Evolutionary conservation across 768 basidiomycete genomes (phyloP), one percentile per base, ranked within the genome.

Genomic region (Trametopsis cervina): DNA sequence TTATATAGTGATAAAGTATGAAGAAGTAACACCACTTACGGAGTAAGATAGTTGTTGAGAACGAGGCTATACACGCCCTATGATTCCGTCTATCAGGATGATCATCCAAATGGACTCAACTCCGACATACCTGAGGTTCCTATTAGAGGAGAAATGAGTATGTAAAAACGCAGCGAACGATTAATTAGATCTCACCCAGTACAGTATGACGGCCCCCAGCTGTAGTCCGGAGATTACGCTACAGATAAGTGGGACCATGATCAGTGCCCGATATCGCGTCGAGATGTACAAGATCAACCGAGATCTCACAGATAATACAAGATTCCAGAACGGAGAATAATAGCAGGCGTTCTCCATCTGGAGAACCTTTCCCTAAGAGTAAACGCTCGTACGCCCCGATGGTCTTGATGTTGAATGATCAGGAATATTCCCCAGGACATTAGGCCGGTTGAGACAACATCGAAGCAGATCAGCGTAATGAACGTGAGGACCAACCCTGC

Each of bases 1-100:
- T 33, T 7, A 7, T 15, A 33, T 7, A 7, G 29, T 15, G 7
- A 18, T 10, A 22, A 22, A 18, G 42, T 18, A 9, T 10, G 13
- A 6, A 25, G 42, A 9, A 22, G 6, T 9, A 18, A 9, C 20
- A 25, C 24, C 10, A 21, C 46, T 15, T 13, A 49, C 48, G 42
- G 33, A 2, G 42, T 40, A 21, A 41, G 18, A 18, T 49, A 49
- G 42, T 49, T 42, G 48, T 49, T 43, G 13, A 49, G 48, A 18
- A 43, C 27, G 12, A 49, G 48, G 48, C 48, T 43, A 18, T 49
- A 49, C 5, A 49, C 48, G 20, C 48, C 48, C 48, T 49, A 11
- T 35, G 44, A 17, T n/a, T 5, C 17, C 12, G 24, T n/a, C 25
- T 24, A 42, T 42, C n/a, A 42, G 41, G 23, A 25, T 29, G 26